Percentiles rank a stretch among this genome's conserved stretches.
These are phyloP conservation scores for Diospyros kaki DNA, from an alignment of 148 eudicot species.

Conservation along the genomic window DNA sequence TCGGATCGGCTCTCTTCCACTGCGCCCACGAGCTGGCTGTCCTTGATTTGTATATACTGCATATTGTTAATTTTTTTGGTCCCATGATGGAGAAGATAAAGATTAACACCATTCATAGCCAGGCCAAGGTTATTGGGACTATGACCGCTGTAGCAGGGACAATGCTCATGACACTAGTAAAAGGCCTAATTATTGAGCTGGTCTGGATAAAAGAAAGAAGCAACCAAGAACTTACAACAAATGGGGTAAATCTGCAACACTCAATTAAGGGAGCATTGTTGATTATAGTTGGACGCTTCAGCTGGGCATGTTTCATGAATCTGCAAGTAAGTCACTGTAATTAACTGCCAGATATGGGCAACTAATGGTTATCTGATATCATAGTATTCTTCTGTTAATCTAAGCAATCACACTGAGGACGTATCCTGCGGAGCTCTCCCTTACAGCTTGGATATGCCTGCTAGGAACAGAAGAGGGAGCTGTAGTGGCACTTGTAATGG, in stretches of 20 bases:
- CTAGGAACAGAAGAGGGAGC: conserved; percentile 73
- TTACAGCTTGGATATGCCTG: conserved; percentile 88
- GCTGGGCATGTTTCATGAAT: conserved; percentile 91
- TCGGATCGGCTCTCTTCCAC: too few relatives aligned
- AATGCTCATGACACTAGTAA: conserved; percentile 83
- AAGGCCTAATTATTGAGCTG: conserved; percentile 53
- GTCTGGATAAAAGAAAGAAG: conserved; percentile 33
- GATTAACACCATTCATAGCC: conserved; percentile 59
- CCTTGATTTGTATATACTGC: background rate
- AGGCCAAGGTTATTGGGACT: conserved; percentile 79
- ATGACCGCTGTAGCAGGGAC: conserved; percentile 77
- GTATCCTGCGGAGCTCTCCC: conserved; percentile 79
- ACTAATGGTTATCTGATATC: background rate
- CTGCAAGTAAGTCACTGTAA: conserved; percentile 40
- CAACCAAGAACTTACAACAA: conserved; percentile 18
- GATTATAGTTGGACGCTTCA: conserved; percentile 79
- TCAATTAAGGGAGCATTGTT: conserved; percentile 75
- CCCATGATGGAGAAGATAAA: conserved; percentile 64
- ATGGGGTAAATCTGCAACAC: conserved; percentile 51
- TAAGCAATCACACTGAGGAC: conserved; percentile 72
- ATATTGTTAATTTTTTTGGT: conserved; percentile 4
- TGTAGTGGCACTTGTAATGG: conserved; percentile 68
- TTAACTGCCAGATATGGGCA: background rate
- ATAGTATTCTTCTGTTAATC: background rate
- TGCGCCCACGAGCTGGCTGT: too few relatives aligned